phyloP scores from a whole-genome alignment of 164 flowering plant genomes.

The Tetrastigma voinierianum region DNA sequence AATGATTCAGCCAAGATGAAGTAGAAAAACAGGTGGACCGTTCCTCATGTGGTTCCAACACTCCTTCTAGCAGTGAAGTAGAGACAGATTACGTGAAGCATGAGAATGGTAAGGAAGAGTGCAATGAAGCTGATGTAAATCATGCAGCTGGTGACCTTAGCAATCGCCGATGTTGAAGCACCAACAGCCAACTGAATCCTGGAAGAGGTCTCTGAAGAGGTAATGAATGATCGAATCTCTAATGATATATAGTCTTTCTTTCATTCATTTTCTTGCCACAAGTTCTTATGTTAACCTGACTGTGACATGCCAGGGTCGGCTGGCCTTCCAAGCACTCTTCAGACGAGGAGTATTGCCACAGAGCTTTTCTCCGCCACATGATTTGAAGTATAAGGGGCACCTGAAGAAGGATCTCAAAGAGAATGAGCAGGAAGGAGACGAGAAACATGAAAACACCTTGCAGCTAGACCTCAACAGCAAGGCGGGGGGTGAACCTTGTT shows the following conservation, averaged over 20 bases:
- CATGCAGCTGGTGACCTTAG: slow-evolving; percentile 36
- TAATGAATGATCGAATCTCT: slow-evolving; percentile 19
- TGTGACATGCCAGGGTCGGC: slow-evolving; percentile 61
- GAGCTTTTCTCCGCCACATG: slow-evolving; percentile 74
- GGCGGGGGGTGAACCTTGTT: slow-evolving; percentile 23
- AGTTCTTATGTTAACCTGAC: slow-evolving; percentile 6
- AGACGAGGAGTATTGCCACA: slow-evolving; percentile 76
- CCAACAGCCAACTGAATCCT: slow-evolving; percentile 50
- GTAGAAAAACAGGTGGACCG: slow-evolving; percentile 71
- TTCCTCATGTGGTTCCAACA: slow-evolving; percentile 94
- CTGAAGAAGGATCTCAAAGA: slow-evolving; percentile 21
- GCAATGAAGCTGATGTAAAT: slow-evolving; percentile 43
- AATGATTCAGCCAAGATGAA: slow-evolving; percentile 46
- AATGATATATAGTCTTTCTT: slow-evolving; percentile 1
- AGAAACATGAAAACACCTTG: slow-evolving; percentile 24
- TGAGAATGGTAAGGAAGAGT: slow-evolving; percentile 50
- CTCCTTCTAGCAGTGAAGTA: slow-evolving; percentile 82
- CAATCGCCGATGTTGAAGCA: slow-evolving; percentile 56
- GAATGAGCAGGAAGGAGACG: slow-evolving; percentile 17
- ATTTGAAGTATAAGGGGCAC: slow-evolving; percentile 25
- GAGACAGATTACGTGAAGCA: slow-evolving; percentile 69
- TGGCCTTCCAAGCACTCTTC: slow-evolving; percentile 90
- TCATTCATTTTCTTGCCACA: slow-evolving; percentile 8
- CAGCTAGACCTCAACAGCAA: slow-evolving; percentile 45
- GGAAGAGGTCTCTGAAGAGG: slow-evolving; percentile 99